Evolutionary conservation across 768 basidiomycete genomes (phyloP).

Genomic region (Termitomyces sp.): DNA sequence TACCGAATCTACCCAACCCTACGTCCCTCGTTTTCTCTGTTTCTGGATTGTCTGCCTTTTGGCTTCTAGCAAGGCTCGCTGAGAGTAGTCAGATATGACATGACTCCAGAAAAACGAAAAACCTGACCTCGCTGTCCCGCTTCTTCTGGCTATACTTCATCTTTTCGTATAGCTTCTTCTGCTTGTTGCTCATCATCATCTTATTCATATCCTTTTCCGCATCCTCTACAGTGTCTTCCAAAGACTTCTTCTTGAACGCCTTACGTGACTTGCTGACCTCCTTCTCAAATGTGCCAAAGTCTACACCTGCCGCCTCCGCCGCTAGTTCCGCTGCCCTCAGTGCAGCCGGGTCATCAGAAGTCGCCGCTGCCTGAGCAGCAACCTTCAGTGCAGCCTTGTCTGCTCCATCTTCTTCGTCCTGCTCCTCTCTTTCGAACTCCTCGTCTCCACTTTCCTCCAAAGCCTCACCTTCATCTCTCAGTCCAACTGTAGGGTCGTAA

Average conservation of each 20-base stretch:
- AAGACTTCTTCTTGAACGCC: slow-evolving; percentile 22
- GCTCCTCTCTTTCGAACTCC: slow-evolving; percentile 27
- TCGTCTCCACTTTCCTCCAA: slow-evolving; percentile 26
- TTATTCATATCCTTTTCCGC: slow-evolving; percentile 87
- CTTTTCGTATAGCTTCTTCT: slow-evolving; percentile 88
- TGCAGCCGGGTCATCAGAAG: slow-evolving; percentile 54
- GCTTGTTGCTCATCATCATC: slow-evolving; percentile 97
- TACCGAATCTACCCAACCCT: slow-evolving; percentile 2
- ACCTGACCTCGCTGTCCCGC: slow-evolving; percentile 70
- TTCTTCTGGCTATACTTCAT: slow-evolving; percentile 85
- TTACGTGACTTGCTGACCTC: slow-evolving; percentile 59
- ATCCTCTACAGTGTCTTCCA: slow-evolving; percentile 26
- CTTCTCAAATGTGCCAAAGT: slow-evolving; percentile 74
- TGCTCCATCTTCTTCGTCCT: slow-evolving; percentile 19
- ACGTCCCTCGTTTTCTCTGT: slow-evolving; percentile 33
- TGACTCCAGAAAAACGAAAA: neutral
- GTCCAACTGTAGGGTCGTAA: slow-evolving; percentile 55
- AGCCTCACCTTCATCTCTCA: slow-evolving; percentile 25
- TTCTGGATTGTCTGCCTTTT: slow-evolving; percentile 53
- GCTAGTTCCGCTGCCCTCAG: slow-evolving; percentile 85
- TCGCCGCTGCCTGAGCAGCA: slow-evolving; percentile 24
- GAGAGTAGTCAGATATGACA: slow-evolving; percentile 10
- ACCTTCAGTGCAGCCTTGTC: slow-evolving; percentile 25
- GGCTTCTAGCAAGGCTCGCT: slow-evolving; percentile 59
- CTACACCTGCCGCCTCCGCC: slow-evolving; percentile 84